Percentiles rank a stretch among this genome's conserved stretches.
These are phyloP conservation scores for Pseudomassariella vexata DNA, from an alignment of 2,329 filamentous ascomycete species.

Conservation along the genomic window DNA sequence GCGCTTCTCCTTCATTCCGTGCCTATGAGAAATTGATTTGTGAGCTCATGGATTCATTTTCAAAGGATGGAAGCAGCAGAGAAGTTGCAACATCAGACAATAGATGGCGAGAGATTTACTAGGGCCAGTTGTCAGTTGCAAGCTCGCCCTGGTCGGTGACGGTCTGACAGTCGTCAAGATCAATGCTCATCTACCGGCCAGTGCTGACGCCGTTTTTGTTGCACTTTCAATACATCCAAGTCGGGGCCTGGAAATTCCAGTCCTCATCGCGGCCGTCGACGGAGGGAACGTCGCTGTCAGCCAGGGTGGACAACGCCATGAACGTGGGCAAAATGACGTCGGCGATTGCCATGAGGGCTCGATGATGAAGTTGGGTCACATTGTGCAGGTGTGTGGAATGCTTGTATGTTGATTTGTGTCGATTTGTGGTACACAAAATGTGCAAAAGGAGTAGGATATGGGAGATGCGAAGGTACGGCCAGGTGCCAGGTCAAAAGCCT, in stretches of 20 bases:
- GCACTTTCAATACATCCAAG: background rate
- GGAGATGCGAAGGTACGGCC: too few relatives aligned
- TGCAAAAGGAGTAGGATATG: too few relatives aligned
- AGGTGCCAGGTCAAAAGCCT: too few relatives aligned
- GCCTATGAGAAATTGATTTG: background rate
- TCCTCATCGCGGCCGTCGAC: conserved; percentile 1
- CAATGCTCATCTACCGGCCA: background rate
- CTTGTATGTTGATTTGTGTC: background rate
- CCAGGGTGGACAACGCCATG: too few relatives aligned
- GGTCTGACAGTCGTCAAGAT: background rate
- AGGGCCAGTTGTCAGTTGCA: background rate
- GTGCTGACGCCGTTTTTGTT: background rate
- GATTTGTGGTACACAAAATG: background rate
- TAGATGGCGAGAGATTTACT: background rate
- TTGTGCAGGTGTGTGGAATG: background rate
- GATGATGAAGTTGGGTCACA: background rate
- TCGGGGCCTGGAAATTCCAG: background rate
- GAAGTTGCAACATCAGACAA: too few relatives aligned
- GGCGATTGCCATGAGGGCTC: background rate
- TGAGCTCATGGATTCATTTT: background rate
- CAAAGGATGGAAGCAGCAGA: too few relatives aligned
- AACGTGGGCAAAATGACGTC: conserved; percentile 1
- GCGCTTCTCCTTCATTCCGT: background rate
- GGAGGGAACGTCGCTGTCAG: too few relatives aligned
- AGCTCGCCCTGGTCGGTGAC: background rate